Evolutionary conservation across 2,329 filamentous ascomycete species (phyloP).

Genomic region (Trichoderma sp.): DNA sequence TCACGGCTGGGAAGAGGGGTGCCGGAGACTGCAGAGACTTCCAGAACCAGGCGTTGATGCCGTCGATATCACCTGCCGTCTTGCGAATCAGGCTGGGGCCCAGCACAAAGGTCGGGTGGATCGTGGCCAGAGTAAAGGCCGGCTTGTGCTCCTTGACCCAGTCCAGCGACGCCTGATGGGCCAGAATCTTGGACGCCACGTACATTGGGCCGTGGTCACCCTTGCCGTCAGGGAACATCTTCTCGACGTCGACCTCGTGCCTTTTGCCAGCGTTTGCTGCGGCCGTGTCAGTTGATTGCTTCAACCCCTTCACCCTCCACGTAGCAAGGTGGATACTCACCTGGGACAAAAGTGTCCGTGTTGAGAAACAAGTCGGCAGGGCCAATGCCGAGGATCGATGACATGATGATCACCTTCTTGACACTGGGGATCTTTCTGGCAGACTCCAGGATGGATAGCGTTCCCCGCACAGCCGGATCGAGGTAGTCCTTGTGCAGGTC

Average conservation of each 20-base stretch:
- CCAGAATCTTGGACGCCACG: slow-evolving; percentile 23
- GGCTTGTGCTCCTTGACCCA: slow-evolving; percentile 20
- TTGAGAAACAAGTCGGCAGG: slow-evolving; percentile 4
- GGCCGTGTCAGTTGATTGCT: not conserved
- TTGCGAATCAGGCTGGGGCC: slow-evolving; percentile 20
- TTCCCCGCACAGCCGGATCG: slow-evolving; percentile 19
- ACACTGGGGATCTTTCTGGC: slow-evolving; percentile 10
- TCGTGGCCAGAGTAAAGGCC: slow-evolving; percentile 17
- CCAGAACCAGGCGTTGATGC: slow-evolving; percentile 20
- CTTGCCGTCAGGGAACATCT: not conserved
- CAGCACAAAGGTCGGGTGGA: slow-evolving; percentile 22
- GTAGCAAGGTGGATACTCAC: not conserved
- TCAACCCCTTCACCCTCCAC: not conserved
- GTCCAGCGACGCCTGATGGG: slow-evolving; percentile 20
- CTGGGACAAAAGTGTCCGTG: not conserved
- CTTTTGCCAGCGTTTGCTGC: slow-evolving; percentile 8
- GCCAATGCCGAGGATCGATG: slow-evolving; percentile 21
- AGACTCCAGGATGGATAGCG: slow-evolving; percentile 19
- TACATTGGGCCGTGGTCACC: slow-evolving; percentile 15
- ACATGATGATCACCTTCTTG: slow-evolving; percentile 20
- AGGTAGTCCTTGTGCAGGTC: slow-evolving; percentile 22
- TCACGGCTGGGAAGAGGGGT: slow-evolving; percentile 8
- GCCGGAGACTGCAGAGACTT: slow-evolving; percentile 12
- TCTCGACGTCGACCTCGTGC: slow-evolving; percentile 6
- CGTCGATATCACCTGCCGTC: slow-evolving; percentile 13